Base-by-base conservation (phyloP, 306 rosid species). In the Abrus pulchellus region DNA sequence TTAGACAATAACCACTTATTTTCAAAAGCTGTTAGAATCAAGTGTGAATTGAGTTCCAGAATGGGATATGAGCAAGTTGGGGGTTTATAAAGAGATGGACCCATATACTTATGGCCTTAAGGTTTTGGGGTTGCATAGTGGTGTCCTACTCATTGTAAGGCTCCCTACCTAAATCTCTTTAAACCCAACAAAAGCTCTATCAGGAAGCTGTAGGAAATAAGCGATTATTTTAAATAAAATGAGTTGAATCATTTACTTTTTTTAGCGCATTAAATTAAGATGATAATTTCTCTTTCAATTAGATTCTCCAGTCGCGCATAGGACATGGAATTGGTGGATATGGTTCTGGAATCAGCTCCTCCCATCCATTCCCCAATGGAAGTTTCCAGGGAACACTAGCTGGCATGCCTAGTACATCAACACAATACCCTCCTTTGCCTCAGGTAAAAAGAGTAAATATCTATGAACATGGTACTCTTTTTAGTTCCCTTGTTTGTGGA, bases 231-330 rank as follows among this genome's bases (percentile, higher is more conserved):
- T 0, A 20, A 20, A 20, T 20, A 20, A 20, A 20, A 20, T 20
- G 20, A 20, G 20, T 20, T 20, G 20, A 20, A 20, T 20, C 78
- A 61, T 78, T 56, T 11, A 11, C 30, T 47, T 2, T 34, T 65
- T 30, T 57, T 10, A 9, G 27, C 36, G 44, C 45, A 34, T 41
- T 33, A 38, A 40, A 52, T 68, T 64, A 36, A 65, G 29, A 60
- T 72, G 76, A 55, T 68, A 8, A 50, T 82, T 73, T 74, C 47
- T 50, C 34, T 74, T 6, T 68, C 64, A 7, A 60, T 79, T 79
- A 96, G 98, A 87, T 96, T 88, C 92, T 92, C 74, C 92, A 90
- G 34, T 68, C 93, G 3, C 85, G 92, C 48, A 68, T 86, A 28
- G 87, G 97, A 75, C 69, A 72, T 47, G 97, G 88, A 78, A 75